A percentile compares a stretch with the other conserved stretches of the same genome.
These are phyloP conservation scores for Metarhizium album DNA, from an alignment of 2,329 filamentous ascomycete genomes.

Conservation along the genomic window DNA sequence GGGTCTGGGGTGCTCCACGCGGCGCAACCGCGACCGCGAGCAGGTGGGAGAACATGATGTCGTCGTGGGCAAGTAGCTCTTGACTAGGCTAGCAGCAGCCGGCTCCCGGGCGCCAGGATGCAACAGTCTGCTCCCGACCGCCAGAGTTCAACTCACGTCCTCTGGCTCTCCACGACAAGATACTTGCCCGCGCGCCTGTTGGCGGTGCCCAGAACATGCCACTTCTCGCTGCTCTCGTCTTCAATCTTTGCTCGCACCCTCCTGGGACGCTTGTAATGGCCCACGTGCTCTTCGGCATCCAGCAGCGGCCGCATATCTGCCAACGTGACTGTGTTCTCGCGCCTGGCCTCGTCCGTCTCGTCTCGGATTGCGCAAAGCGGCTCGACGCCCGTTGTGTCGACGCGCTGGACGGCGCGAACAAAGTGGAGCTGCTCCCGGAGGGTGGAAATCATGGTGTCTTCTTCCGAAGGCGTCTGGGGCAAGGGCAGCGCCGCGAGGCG, in stretches of 20 bases:
- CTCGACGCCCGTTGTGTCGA: constrained; percentile 61
- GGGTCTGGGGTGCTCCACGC: too few species aligned
- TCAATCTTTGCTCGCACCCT: constrained; percentile 21
- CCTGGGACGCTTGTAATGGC: constrained; percentile 38
- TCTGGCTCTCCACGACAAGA: constrained; percentile 63
- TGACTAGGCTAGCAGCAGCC: too few species aligned
- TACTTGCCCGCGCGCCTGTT: constrained; percentile 57
- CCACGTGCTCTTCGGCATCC: constrained; percentile 48
- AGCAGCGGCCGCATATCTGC: constrained; percentile 46
- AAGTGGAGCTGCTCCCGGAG: constrained; percentile 80
- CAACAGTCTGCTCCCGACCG: too few species aligned
- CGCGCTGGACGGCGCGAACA: constrained; percentile 71
- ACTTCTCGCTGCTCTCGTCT: constrained; percentile 46
- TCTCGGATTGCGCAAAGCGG: constrained; percentile 75
- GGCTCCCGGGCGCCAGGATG: too few species aligned
- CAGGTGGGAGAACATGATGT: too few species aligned
- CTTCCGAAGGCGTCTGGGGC: constrained; percentile 51
- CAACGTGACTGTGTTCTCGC: constrained; percentile 48
- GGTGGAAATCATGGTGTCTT: constrained; percentile 60
- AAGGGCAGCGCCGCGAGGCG: constrained; percentile 78
- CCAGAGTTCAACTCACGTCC: too few species aligned
- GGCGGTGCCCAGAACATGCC: constrained; percentile 60
- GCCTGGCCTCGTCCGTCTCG: constrained; percentile 55
- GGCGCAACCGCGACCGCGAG: too few species aligned
- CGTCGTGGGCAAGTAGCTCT: too few species aligned